Percentiles rank a stretch among this genome's conserved stretches.
Conservation (phyloP, 192 early-diverging fungal genomes). For the Coemansia sp. region DNA sequence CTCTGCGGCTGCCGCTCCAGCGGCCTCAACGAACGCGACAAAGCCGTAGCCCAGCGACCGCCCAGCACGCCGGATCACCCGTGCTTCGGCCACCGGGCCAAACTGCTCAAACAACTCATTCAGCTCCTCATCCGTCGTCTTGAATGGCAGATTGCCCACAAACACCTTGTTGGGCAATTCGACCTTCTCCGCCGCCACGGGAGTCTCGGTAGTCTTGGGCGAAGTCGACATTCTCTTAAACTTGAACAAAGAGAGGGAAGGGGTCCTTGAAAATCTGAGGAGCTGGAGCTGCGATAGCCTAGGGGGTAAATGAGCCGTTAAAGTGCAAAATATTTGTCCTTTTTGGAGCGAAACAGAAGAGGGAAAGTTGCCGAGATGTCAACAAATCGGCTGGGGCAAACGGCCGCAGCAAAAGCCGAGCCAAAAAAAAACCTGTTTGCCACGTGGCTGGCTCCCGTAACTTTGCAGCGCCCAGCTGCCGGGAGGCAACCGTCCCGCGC, state of each 20-base stretch:
- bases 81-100: constrained; percentile 69
- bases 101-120: constrained; percentile 66
- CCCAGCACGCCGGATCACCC: constrained; percentile 73
- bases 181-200: constrained; percentile 1
- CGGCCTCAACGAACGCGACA: constrained; percentile 72
- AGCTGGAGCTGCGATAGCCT: too few species aligned
- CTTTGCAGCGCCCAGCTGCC: neutral
- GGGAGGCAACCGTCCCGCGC: neutral
- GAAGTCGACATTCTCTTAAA: constrained; percentile 28
- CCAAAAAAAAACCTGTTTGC: neutral
- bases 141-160: constrained; percentile 92
- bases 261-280: too few species aligned
- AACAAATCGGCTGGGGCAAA: neutral
- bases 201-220: constrained; percentile 26
- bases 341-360: neutral
- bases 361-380: neutral
- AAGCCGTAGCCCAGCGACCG: constrained; percentile 95
- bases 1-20: constrained; percentile 67
- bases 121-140: constrained; percentile 77
- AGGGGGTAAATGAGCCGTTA: too few species aligned
- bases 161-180: constrained; percentile 74
- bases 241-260: neutral
- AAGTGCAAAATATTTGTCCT: too few species aligned
- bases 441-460: neutral
- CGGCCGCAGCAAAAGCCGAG: neutral